Percentiles rank a stretch among this genome's conserved stretches.
phyloP scores from a whole-genome alignment of 495 filamentous ascomycete genomes.

The Aspergillus bertholletiae region DNA sequence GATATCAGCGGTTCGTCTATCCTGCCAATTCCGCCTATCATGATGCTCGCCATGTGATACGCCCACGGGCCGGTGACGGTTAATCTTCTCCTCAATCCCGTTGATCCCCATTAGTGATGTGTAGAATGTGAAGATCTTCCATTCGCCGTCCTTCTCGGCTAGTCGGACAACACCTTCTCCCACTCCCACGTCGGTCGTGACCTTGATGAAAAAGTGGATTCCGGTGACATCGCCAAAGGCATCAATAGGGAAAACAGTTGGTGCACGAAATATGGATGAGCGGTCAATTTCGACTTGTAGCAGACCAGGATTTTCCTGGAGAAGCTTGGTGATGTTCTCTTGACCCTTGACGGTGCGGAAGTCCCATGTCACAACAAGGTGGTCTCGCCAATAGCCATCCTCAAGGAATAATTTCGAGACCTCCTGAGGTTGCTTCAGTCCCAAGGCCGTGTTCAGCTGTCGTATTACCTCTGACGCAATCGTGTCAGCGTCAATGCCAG shows the following conservation, averaged over 20 bases:
- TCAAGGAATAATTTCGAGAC: conserved; percentile 43
- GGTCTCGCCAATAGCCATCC: conserved; percentile 42
- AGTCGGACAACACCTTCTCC: conserved; percentile 56
- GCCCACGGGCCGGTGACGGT: conserved; percentile 35
- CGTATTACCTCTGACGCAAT: conserved; percentile 43
- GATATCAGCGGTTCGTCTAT: conserved; percentile 51
- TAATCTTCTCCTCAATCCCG: conserved; percentile 42
- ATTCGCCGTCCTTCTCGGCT: conserved; percentile 44
- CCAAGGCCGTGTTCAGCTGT: conserved; percentile 47
- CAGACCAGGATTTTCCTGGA: conserved; percentile 35
- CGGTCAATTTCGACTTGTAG: conserved; percentile 47
- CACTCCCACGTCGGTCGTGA: conserved; percentile 44
- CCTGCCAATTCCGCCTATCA: conserved; percentile 61
- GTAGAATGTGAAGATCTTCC: conserved; percentile 65
- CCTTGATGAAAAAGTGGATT: conserved; percentile 47
- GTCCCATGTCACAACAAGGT: conserved; percentile 40
- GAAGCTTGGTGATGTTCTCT: conserved; percentile 46
- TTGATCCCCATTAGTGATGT: conserved; percentile 50
- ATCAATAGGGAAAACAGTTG: conserved; percentile 47
- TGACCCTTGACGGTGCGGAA: conserved; percentile 52
- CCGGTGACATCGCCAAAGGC: conserved; percentile 47
- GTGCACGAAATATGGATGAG: conserved; percentile 40
- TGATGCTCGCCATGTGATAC: conserved; percentile 51
- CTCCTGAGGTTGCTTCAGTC: conserved; percentile 25
- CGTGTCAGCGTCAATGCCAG: conserved; percentile 39